phyloP scores from a whole-genome alignment of 2,329 filamentous ascomycete species.

The Bipolaris oryzae region DNA sequence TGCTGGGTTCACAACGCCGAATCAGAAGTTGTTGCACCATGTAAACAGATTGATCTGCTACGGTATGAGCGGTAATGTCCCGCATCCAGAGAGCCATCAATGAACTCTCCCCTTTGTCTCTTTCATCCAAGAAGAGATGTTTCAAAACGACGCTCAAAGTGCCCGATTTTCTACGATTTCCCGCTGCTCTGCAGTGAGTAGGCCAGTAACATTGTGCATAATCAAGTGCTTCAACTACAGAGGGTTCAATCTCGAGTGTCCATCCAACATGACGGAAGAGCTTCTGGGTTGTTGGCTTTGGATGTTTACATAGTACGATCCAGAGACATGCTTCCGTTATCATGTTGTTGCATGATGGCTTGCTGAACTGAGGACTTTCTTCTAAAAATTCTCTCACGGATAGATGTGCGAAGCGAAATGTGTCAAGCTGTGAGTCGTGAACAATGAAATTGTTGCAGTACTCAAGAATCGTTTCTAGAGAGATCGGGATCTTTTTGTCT shows the following conservation, averaged over 20 bases:
- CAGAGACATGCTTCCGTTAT: background rate
- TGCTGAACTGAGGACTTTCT: conserved; percentile 6
- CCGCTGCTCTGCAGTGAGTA: background rate
- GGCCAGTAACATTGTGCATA: background rate
- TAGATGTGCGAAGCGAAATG: conserved; percentile 42
- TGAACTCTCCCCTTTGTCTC: background rate
- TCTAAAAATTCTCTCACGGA: conserved; percentile 42
- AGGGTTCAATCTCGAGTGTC: background rate
- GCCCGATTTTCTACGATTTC: background rate
- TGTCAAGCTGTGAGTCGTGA: conserved; percentile 28
- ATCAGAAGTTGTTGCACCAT: background rate
- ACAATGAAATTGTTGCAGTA: conserved; percentile 39
- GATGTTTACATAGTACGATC: background rate
- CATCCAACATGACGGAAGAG: background rate
- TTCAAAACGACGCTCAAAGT: background rate
- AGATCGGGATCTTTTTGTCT: background rate
- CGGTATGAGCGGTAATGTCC: too few relatives aligned
- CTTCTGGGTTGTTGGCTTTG: too few relatives aligned
- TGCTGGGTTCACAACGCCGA: background rate
- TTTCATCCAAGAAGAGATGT: background rate
- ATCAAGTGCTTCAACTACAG: too few relatives aligned
- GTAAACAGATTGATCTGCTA: too few relatives aligned
- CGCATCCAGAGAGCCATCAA: background rate
- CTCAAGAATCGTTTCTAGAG: conserved; percentile 1
- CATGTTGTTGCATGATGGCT: background rate